Conservation (phyloP, 768 basidiomycete species). For the Collybia mongolica region DNA sequence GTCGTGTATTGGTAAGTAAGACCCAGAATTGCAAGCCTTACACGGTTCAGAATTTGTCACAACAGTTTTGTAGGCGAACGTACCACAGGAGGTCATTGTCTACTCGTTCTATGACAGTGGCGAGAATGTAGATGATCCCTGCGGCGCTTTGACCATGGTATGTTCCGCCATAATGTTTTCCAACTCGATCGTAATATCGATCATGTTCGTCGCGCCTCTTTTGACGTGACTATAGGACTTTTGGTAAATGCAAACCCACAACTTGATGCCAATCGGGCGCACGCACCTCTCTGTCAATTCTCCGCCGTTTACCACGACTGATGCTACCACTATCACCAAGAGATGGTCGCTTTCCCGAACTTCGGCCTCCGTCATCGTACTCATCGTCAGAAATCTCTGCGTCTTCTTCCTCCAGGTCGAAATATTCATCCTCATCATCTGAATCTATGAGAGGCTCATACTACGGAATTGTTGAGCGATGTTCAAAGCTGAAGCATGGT, state of each 20-base stretch:
- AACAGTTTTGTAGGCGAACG: constrained; percentile 13
- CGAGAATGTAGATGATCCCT: constrained; percentile 85
- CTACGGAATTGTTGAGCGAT: constrained; percentile 33
- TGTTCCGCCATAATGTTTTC: constrained; percentile 87
- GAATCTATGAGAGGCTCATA: constrained; percentile 78
- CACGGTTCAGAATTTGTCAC: background rate
- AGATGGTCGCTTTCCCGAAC: constrained; percentile 51
- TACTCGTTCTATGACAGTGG: constrained; percentile 85
- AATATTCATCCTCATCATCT: constrained; percentile 42
- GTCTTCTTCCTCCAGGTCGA: constrained; percentile 47
- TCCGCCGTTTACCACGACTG: constrained; percentile 55
- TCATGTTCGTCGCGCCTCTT: constrained; percentile 72
- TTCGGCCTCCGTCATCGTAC: constrained; percentile 39
- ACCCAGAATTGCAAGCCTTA: constrained; percentile 89
- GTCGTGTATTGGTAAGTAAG: constrained; percentile 91
- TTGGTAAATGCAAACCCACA: background rate
- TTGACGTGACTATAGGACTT: constrained; percentile 44
- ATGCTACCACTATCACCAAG: constrained; percentile 31
- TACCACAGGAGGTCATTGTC: constrained; percentile 96
- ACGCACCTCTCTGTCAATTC: constrained; percentile 46
- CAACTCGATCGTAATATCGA: constrained; percentile 58
- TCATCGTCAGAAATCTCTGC: constrained; percentile 36
- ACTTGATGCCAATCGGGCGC: background rate
- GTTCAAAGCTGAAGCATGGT: background rate
- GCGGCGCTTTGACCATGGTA: constrained; percentile 90